phyloP scores from a whole-genome alignment of 495 filamentous ascomycete genomes.

The Letharia lupina region DNA sequence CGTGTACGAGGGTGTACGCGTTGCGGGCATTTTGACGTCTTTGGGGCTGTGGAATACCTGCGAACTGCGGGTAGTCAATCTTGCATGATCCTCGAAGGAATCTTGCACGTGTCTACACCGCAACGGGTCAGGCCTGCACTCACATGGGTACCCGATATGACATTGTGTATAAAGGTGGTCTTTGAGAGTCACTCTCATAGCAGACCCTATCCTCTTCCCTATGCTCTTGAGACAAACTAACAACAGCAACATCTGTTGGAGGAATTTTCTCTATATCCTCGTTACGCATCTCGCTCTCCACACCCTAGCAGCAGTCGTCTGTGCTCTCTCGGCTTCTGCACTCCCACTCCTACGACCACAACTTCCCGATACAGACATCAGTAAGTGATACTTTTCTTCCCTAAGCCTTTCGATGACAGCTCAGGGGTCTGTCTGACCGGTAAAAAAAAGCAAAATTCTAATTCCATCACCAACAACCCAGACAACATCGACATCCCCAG shows the following conservation, averaged over 20 bases:
- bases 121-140: neutral
- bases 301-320: neutral
- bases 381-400: no score
- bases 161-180: neutral
- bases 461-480: no score
- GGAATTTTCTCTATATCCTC: neutral
- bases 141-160: neutral
- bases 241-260: neutral
- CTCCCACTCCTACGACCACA: neutral
- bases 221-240: neutral
- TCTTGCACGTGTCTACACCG: neutral
- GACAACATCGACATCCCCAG: neutral
- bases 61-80: no score
- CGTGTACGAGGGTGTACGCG: neutral
- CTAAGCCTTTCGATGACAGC: no score
- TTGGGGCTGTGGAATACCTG: neutral
- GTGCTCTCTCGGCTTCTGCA: neutral
- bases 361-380: neutral
- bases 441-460: no score
- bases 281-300: neutral
- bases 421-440: no score
- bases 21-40: neutral
- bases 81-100: neutral
- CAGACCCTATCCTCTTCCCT: neutral
- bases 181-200: neutral